phyloP scores from a whole-genome alignment of 257 asterid species.

The Nicotiana attenuata region DNA sequence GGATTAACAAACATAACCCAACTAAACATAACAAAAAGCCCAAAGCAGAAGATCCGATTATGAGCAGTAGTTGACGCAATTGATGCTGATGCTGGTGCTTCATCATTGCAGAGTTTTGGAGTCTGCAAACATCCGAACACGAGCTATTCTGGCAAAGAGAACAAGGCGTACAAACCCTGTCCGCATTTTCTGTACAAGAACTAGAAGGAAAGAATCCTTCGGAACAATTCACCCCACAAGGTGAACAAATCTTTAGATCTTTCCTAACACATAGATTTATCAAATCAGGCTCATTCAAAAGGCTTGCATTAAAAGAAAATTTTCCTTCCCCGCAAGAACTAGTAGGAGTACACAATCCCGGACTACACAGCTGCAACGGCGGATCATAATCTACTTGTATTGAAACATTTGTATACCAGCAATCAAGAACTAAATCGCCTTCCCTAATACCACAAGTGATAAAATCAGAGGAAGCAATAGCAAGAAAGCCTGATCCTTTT shows the following conservation, averaged over 20 bases:
- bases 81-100: conserved; percentile 33
- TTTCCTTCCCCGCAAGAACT: conserved; percentile 51
- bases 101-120: conserved; percentile 30
- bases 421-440: conserved; percentile 79
- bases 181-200: conserved; percentile 56
- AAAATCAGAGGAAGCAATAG: conserved; percentile 65
- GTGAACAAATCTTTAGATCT: conserved; percentile 75
- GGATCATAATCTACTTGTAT: conserved; percentile 56
- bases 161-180: conserved; percentile 87
- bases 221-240: conserved; percentile 72
- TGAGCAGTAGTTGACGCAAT: conserved; percentile 36
- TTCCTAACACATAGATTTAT: conserved; percentile 70
- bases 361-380: conserved; percentile 91
- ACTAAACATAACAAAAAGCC: conserved; percentile 49
- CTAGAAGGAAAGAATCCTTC: conserved; percentile 80
- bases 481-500: conserved; percentile 71
- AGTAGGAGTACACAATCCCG: conserved; percentile 68
- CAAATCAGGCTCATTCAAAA: conserved; percentile 75
- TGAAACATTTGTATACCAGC: conserved; percentile 58
- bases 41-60: conserved; percentile 46
- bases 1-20: conserved; percentile 57
- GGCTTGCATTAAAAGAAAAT: conserved; percentile 88
- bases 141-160: conserved; percentile 89
- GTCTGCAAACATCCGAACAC: conserved; percentile 59
- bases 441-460: conserved; percentile 84